Conservation (phyloP, 1,139 yeast genomes). For the Komagataea norvegica region DNA sequence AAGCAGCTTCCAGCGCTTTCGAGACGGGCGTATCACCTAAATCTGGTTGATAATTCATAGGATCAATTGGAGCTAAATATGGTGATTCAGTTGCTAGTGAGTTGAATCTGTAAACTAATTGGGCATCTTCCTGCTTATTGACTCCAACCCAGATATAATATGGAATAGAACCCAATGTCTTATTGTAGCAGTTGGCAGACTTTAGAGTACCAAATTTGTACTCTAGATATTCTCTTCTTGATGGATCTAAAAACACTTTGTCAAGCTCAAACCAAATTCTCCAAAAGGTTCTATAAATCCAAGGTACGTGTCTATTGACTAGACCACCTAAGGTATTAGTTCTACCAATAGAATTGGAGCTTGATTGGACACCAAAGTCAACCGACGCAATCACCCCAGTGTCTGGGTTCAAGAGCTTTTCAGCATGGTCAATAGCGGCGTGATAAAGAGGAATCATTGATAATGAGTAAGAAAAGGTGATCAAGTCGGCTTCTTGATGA, state of each 20-base stretch:
- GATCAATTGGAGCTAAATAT: conserved; percentile 55
- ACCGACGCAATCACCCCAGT: conserved; percentile 64
- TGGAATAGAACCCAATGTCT: conserved; percentile 64
- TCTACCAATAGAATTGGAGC: conserved; percentile 62
- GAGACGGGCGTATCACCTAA: conserved; percentile 35
- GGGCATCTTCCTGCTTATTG: conserved; percentile 58
- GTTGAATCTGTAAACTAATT: conserved; percentile 58
- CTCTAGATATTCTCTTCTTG: conserved; percentile 79
- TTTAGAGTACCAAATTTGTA: conserved; percentile 77
- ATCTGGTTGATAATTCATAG: conserved; percentile 22
- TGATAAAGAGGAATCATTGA: conserved; percentile 84
- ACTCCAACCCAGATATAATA: conserved; percentile 83
- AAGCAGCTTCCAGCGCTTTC: conserved; percentile 76
- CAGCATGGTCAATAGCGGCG: conserved; percentile 71
- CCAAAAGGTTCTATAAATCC: conserved; percentile 80
- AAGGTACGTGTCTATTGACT: conserved; percentile 64
- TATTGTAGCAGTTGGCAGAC: conserved; percentile 63
- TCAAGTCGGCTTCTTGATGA: conserved; percentile 48
- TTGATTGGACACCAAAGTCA: conserved; percentile 75
- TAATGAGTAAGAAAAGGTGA: conserved; percentile 74
- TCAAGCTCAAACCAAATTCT: conserved; percentile 85
- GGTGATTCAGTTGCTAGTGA: conserved; percentile 79
- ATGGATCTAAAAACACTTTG: conserved; percentile 70
- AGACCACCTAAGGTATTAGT: conserved; percentile 72
- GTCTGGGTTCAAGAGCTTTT: conserved; percentile 45